These are phyloP conservation scores for Gossypium gossypioides DNA, from an alignment of 441 rosid genomes.

Conservation along the genomic window DNA sequence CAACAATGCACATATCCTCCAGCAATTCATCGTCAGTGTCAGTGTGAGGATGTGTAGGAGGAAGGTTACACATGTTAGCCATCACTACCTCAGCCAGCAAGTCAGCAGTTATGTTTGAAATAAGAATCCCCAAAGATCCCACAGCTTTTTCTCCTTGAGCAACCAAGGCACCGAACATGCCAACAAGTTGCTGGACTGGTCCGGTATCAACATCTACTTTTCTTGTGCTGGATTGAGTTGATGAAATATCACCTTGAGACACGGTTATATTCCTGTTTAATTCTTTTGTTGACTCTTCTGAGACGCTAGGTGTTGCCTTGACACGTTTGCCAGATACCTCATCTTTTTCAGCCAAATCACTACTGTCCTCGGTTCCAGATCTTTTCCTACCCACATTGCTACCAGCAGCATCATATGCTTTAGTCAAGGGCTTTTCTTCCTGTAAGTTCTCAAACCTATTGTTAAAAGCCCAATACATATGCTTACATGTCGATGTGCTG, in stretches of 20 bases:
- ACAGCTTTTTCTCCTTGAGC: constrained; percentile 95
- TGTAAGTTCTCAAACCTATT: constrained; percentile 29
- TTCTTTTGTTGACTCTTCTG: constrained; percentile 55
- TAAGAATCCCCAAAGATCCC: constrained; percentile 79
- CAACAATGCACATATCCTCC: constrained; percentile 56
- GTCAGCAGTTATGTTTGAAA: constrained; percentile 87
- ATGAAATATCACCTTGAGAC: constrained; percentile 38
- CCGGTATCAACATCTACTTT: constrained; percentile 52
- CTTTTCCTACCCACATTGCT: constrained; percentile 54
- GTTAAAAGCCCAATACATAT: constrained; percentile 17
- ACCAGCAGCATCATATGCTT: constrained; percentile 34
- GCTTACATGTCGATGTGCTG: constrained; percentile 6
- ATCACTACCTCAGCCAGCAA: constrained; percentile 94
- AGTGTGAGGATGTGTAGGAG: constrained; percentile 33
- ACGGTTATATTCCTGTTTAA: constrained; percentile 27
- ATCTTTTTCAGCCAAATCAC: constrained; percentile 41
- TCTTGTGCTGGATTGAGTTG: constrained; percentile 33
- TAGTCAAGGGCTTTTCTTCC: constrained; percentile 37
- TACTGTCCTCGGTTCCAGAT: constrained; percentile 45
- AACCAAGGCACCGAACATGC: constrained; percentile 89
- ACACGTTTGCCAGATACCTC: constrained; percentile 60
- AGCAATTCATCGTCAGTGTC: constrained; percentile 57
- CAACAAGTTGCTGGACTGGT: constrained; percentile 88
- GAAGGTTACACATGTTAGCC: constrained; percentile 85
- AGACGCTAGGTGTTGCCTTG: constrained; percentile 44